Evolutionary conservation across 495 filamentous ascomycete species (phyloP), one percentile per base, ranked within the genome.

Genomic region (Podospora bellae-mahoneyi): DNA sequence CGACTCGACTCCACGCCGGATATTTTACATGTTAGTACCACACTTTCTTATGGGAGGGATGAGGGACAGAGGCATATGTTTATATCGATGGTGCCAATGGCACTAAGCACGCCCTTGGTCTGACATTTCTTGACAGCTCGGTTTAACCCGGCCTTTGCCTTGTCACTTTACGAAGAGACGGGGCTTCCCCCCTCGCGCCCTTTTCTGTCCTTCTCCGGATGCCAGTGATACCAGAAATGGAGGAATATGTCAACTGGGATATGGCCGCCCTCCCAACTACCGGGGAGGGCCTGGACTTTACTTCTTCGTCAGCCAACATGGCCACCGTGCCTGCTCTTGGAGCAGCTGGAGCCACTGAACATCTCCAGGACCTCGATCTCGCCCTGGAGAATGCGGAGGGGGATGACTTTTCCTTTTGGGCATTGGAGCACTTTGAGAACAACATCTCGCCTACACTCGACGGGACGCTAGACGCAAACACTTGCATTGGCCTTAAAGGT

Each of bases 341-440:
- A 48, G 39, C 39, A 48, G 39, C 56, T 57, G 68, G 60, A n/a
- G 67, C 69, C 28, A 69, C 69, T 58, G 72, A 79, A 39, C 72
- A 72, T 10, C 75, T 78, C 23, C 60, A 72, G 9, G 77, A 78
- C 64, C 71, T 84, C 68, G 80, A 82, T 65, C 72, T 84, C 23
- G 79, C 77, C 9, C 73, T 84, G 56, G 81, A 78, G 30, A 80
- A 84, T 65, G 77, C 80, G 44, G 76, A 78, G 0, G 81, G 78
- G 13, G 82, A 84, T 65, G 79, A 83, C 71, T 83, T 82, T 75
- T 82, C 81, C 6, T 82, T 78, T 71, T 83, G 81, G 80, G 82
- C 82, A 56, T 72, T 84, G 16, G 76, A 84, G 65, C 81, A 84
- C 66, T 84, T 75, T 64, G 76, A 77, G 61, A 75, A 78, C 68